phyloP scores from a whole-genome alignment of 805 yeast species.

The Yueomyces sp. region DNA sequence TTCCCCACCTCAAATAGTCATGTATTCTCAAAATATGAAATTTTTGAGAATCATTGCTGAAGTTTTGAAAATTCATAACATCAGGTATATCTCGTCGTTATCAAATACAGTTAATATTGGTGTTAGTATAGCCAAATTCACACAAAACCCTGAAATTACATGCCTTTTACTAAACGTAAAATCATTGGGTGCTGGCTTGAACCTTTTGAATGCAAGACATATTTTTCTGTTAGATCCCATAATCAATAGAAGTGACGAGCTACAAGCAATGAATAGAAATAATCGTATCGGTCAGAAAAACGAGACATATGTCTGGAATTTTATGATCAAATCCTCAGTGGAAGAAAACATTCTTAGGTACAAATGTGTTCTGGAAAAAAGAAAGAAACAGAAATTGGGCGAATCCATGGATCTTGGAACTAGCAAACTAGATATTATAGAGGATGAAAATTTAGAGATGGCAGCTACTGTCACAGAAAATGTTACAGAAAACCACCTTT shows the following conservation, averaged over 20 bases:
- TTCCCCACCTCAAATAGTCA: slow-evolving; percentile 54
- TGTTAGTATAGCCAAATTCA: slow-evolving; percentile 36
- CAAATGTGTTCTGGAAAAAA: slow-evolving; percentile 16
- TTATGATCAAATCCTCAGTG: slow-evolving; percentile 68
- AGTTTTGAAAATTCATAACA: slow-evolving; percentile 48
- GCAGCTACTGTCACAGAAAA: slow-evolving; percentile 16
- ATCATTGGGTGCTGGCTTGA: slow-evolving; percentile 82
- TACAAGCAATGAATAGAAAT: slow-evolving; percentile 85
- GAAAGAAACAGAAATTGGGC: slow-evolving; percentile 1
- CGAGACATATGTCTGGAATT: slow-evolving; percentile 85
- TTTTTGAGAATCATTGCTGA: slow-evolving; percentile 51
- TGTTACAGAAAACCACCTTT: slow-evolving; percentile 18
- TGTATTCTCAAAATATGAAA: slow-evolving; percentile 84
- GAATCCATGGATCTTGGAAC: background rate
- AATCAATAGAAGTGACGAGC: slow-evolving; percentile 72
- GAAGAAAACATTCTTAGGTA: slow-evolving; percentile 67
- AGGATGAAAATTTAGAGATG: slow-evolving; percentile 15
- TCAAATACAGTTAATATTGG: slow-evolving; percentile 28
- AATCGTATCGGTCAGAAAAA: slow-evolving; percentile 83
- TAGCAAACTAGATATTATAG: slow-evolving; percentile 4
- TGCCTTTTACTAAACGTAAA: slow-evolving; percentile 78
- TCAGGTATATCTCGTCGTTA: slow-evolving; percentile 27
- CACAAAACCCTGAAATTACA: slow-evolving; percentile 47
- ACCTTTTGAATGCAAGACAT: slow-evolving; percentile 83
- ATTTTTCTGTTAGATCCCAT: slow-evolving; percentile 88